Percentiles rank a stretch among this genome's conserved stretches.
These are phyloP conservation scores for Anthracocystis panici-leucophaei DNA, from an alignment of 1,284 basidiomycete genomes.

Conservation along the genomic window DNA sequence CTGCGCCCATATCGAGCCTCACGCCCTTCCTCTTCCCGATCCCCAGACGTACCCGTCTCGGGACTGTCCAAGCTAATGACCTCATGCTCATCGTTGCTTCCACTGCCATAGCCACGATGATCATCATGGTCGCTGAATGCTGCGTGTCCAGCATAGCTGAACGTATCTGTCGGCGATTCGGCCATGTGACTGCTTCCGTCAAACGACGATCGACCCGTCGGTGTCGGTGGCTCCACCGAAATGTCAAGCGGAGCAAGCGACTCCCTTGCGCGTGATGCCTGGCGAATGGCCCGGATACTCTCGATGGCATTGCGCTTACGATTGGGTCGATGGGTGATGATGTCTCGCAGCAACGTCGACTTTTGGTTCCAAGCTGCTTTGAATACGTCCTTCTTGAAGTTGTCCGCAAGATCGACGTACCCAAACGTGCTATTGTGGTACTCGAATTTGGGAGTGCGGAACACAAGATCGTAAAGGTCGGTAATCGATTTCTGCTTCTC, in stretches of 20 bases:
- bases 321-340: conserved; percentile 56
- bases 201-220: conserved; percentile 13
- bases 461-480: conserved; percentile 73
- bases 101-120: conserved; percentile 2
- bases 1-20: conserved; percentile 1
- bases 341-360: conserved; percentile 59
- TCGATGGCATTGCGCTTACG: conserved; percentile 47
- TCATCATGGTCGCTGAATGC: conserved; percentile 12
- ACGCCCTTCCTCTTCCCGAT: conserved; percentile 13
- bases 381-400: conserved; percentile 66
- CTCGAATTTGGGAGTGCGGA: conserved; percentile 75
- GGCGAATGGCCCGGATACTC: conserved; percentile 39
- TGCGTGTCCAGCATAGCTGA: conserved; percentile 21
- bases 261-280: conserved; percentile 27
- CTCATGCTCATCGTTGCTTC: conserved; percentile 5
- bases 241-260: conserved; percentile 28
- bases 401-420: conserved; percentile 63
- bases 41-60: conserved; percentile 1
- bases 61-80: not conserved
- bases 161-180: conserved; percentile 38
- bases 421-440: conserved; percentile 90
- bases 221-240: conserved; percentile 39
- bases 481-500: conserved; percentile 72
- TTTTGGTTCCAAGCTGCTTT: conserved; percentile 67
- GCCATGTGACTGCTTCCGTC: conserved; percentile 22